Evolutionary conservation across 73 alveolate genomes (phyloP).

Genomic region (Blepharisma stoltei): DNA sequence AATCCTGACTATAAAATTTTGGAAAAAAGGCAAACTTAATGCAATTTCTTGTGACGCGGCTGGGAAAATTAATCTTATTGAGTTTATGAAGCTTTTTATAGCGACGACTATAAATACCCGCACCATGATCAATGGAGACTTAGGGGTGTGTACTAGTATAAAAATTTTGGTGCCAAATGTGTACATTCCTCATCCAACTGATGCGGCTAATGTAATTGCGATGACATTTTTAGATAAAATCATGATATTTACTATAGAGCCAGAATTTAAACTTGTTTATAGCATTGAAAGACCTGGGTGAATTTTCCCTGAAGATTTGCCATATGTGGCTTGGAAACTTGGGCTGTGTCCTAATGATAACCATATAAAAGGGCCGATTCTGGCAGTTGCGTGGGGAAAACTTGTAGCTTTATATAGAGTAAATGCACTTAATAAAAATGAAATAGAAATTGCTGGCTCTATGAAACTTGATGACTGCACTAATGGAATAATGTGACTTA

Average conservation of each 20-base stretch:
- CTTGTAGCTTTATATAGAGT: background rate
- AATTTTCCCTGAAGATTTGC: background rate
- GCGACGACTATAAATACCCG: background rate
- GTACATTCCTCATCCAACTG: slow-evolving; percentile 19
- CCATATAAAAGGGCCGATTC: background rate
- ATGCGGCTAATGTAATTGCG: background rate
- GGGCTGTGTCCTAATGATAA: slow-evolving; percentile 18
- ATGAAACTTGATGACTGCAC: background rate
- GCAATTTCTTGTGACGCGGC: background rate
- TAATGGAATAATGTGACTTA: background rate
- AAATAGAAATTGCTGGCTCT: slow-evolving; percentile 1
- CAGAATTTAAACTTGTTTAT: background rate
- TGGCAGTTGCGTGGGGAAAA: slow-evolving; percentile 29
- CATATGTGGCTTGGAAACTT: background rate
- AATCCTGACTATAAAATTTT: slow-evolving; percentile 3
- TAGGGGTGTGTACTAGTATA: background rate
- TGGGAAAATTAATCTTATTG: slow-evolving; percentile 13
- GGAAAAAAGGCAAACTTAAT: slow-evolving; percentile 1
- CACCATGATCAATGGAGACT: background rate
- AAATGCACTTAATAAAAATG: background rate
- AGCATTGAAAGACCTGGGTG: slow-evolving; percentile 24
- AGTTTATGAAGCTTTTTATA: background rate
- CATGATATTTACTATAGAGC: slow-evolving; percentile 15
- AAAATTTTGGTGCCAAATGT: slow-evolving; percentile 3
- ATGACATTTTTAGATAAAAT: slow-evolving; percentile 11